A percentile compares a stretch with the other conserved stretches of the same genome.
These are phyloP conservation scores for Eimeria mitis DNA, from an alignment of 169 alveolate genomes.

Conservation along the genomic window DNA sequence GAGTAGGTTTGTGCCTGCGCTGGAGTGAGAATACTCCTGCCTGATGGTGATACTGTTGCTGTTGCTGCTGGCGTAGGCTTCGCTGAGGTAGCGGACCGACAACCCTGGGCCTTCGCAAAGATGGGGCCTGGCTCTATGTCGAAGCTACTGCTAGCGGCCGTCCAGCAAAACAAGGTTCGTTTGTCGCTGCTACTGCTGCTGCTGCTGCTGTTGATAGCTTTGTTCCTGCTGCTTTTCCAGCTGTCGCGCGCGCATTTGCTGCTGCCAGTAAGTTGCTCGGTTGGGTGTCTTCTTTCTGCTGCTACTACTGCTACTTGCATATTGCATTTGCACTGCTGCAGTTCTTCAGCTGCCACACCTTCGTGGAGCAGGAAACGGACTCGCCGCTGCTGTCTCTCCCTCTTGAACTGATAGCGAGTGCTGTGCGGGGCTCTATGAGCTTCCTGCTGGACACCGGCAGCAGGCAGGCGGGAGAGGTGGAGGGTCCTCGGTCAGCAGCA, in stretches of 20 bases:
- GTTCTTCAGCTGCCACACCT: not conserved
- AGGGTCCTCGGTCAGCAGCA: constrained; percentile 13
- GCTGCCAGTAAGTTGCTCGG: constrained; percentile 5
- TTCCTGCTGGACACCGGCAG: constrained; percentile 17
- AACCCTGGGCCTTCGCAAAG: constrained; percentile 18
- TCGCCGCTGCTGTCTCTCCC: constrained; percentile 31
- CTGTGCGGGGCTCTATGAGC: constrained; percentile 5
- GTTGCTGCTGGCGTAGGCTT: constrained; percentile 5
- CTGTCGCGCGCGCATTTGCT: not conserved
- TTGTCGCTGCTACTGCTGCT: not conserved
- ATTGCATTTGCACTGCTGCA: constrained; percentile 14
- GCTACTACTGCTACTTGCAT: not conserved
- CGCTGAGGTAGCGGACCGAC: constrained; percentile 58
- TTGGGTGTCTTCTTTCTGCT: not conserved
- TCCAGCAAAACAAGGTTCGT: constrained; percentile 38
- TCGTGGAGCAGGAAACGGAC: constrained; percentile 7
- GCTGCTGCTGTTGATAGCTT: not conserved
- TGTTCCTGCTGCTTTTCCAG: constrained; percentile 24
- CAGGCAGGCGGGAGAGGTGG: not conserved
- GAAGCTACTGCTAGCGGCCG: constrained; percentile 39
- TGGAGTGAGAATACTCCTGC: not conserved
- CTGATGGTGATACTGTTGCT: constrained; percentile 4
- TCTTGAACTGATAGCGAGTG: not conserved
- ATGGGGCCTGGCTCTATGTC: constrained; percentile 9
- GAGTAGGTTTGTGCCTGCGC: not conserved